Evolutionary conservation across 2,329 filamentous ascomycete genomes (phyloP).

Genomic region (Proliferodiscus dingleyae): DNA sequence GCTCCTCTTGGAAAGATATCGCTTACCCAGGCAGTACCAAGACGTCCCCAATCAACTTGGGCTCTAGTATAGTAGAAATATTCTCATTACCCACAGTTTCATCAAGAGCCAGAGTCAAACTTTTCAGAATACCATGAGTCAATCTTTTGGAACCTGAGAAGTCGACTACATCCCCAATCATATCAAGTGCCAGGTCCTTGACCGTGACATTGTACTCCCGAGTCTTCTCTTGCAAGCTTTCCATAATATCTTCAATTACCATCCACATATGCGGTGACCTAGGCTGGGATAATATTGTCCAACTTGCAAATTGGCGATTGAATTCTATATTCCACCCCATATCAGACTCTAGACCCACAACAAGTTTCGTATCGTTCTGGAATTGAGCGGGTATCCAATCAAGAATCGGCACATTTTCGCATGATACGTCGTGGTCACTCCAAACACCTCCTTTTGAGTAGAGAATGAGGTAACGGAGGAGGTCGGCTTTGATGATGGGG

Average conservation of each 20-base stretch:
- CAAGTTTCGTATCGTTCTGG: slow-evolving; percentile 25
- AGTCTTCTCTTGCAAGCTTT: slow-evolving; percentile 14
- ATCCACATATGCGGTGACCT: slow-evolving; percentile 23
- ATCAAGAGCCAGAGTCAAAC: slow-evolving; percentile 17
- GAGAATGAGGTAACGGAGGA: slow-evolving; percentile 39
- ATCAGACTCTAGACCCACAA: slow-evolving; percentile 38
- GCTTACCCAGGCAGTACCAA: slow-evolving; percentile 15
- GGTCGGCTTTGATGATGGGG: slow-evolving; percentile 37
- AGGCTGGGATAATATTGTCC: slow-evolving; percentile 30
- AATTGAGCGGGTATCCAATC: slow-evolving; percentile 35
- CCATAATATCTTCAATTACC: slow-evolving; percentile 30
- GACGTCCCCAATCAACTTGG: slow-evolving; percentile 30
- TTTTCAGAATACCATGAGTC: slow-evolving; percentile 26
- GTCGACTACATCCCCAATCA: slow-evolving; percentile 30
- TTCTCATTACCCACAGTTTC: slow-evolving; percentile 3
- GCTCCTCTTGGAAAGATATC: too few relatives aligned
- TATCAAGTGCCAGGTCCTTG: slow-evolving; percentile 17
- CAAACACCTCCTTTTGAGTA: slow-evolving; percentile 38
- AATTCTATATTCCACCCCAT: slow-evolving; percentile 1
- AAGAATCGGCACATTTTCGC: slow-evolving; percentile 29
- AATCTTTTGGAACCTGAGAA: slow-evolving; percentile 29
- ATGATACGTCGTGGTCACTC: slow-evolving; percentile 38
- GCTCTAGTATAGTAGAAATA: slow-evolving; percentile 23
- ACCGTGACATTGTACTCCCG: slow-evolving; percentile 17
- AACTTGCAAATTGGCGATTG: slow-evolving; percentile 24